Conservation (phyloP, 257 asterid species). For the Solanum ahanhuiri region DNA sequence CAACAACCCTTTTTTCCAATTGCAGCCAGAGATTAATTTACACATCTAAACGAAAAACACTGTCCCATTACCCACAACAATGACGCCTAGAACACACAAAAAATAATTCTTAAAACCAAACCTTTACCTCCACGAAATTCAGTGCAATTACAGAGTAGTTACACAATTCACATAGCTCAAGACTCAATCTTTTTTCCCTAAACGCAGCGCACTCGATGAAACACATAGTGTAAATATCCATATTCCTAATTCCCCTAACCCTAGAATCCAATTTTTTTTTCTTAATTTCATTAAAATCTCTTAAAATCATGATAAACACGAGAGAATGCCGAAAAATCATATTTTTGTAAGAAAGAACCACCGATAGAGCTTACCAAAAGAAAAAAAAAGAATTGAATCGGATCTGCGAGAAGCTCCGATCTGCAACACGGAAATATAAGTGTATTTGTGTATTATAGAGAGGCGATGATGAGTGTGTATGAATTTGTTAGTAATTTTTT, state of each 20-base stretch:
- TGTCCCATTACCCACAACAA: not conserved
- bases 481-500: not conserved
- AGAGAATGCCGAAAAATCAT: not conserved
- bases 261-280: not conserved
- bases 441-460: not conserved
- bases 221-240: not conserved
- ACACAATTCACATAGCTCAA: not conserved
- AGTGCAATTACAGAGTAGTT: not conserved
- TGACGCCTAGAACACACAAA: not conserved
- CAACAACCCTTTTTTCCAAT: not conserved
- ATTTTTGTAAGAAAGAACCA: not conserved
- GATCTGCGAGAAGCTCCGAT: slow-evolving; percentile 45
- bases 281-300: not conserved
- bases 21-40: not conserved
- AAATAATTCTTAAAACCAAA: not conserved
- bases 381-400: slow-evolving; percentile 6
- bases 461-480: not conserved
- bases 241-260: not conserved
- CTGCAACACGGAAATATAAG: slow-evolving; percentile 3
- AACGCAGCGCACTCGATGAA: not conserved
- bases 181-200: not conserved
- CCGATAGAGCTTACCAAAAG: slow-evolving; percentile 16
- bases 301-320: not conserved
- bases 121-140: not conserved
- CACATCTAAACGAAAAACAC: not conserved